Conservation (phyloP, 106 monocot species). For the Apostasia shenzhenica region DNA sequence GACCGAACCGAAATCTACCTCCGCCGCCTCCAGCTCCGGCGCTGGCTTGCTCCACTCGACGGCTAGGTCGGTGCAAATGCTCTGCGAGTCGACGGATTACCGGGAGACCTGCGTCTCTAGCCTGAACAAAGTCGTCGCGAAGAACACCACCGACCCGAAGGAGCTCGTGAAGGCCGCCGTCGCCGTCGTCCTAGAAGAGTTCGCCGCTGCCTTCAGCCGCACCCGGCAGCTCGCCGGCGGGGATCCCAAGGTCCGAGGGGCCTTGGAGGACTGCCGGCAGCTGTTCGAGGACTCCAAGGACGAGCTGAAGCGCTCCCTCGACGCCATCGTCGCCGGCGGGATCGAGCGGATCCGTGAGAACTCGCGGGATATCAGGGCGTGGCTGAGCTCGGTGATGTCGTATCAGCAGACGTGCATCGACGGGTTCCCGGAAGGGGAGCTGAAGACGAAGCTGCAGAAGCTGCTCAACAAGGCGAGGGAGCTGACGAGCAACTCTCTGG, state of each 20-base stretch:
- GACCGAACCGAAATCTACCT: background rate
- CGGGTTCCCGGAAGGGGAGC: slow-evolving; percentile 40
- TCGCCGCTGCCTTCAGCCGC: slow-evolving; percentile 6
- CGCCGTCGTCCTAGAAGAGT: slow-evolving; percentile 16
- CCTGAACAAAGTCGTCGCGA: slow-evolving; percentile 14
- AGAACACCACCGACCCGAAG: slow-evolving; percentile 17
- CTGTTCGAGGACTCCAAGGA: slow-evolving; percentile 23
- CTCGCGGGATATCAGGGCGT: slow-evolving; percentile 16
- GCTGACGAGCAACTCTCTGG: slow-evolving; percentile 45
- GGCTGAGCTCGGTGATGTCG: slow-evolving; percentile 44
- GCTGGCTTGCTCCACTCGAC: slow-evolving; percentile 7
- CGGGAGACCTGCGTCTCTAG: slow-evolving; percentile 18
- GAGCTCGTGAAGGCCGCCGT: slow-evolving; percentile 28
- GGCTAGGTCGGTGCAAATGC: slow-evolving; percentile 22
- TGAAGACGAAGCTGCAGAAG: slow-evolving; percentile 22
- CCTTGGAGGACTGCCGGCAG: slow-evolving; percentile 28
- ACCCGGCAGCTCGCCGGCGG: slow-evolving; percentile 11
- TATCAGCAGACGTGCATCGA: slow-evolving; percentile 40
- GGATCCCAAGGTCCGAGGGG: slow-evolving; percentile 11
- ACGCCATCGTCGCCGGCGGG: slow-evolving; percentile 7
- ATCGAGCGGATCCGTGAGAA: slow-evolving; percentile 2
- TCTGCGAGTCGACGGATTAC: slow-evolving; percentile 48
- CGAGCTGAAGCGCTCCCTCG: slow-evolving; percentile 20
- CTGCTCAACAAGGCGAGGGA: slow-evolving; percentile 25
- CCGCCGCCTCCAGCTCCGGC: background rate